phyloP scores from a whole-genome alignment of 2,329 filamentous ascomycete genomes.

The Purpureocillium lavendulum region DNA sequence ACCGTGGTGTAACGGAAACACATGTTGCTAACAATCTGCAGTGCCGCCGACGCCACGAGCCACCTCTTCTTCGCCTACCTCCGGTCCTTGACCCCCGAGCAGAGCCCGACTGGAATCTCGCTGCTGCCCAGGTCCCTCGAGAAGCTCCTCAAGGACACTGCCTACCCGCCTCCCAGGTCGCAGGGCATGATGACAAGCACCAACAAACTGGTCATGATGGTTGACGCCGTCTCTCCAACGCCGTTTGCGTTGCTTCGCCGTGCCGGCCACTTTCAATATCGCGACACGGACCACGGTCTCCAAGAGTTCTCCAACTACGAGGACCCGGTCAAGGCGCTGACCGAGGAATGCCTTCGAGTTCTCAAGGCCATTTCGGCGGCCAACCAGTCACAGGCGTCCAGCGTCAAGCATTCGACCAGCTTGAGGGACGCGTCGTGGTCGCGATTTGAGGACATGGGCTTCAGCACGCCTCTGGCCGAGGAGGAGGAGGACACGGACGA shows the following conservation, averaged over 20 bases:
- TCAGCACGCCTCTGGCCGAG: constrained; percentile 60
- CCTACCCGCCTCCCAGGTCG: constrained; percentile 81
- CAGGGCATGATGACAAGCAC: constrained; percentile 70
- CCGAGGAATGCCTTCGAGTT: constrained; percentile 89
- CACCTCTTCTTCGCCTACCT: constrained; percentile 98
- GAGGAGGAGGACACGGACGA: constrained; percentile 62
- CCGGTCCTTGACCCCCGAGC: constrained; percentile 78
- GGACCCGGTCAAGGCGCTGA: constrained; percentile 79
- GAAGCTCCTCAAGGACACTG: constrained; percentile 81
- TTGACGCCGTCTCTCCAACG: constrained; percentile 88
- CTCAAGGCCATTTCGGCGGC: constrained; percentile 79
- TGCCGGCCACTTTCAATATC: constrained; percentile 91
- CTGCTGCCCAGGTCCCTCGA: constrained; percentile 84
- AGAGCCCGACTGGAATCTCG: constrained; percentile 69
- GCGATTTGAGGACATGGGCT: constrained; percentile 90
- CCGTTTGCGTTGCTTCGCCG: constrained; percentile 85
- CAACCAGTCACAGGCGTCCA: constrained; percentile 75
- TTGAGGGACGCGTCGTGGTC: constrained; percentile 89
- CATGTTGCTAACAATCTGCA: constrained; percentile 24
- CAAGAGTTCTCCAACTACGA: constrained; percentile 82
- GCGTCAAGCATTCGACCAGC: constrained; percentile 61
- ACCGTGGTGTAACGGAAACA: background rate
- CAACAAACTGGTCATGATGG: constrained; percentile 91
- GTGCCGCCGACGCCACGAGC: constrained; percentile 88
- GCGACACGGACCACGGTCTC: constrained; percentile 77